A percentile compares a stretch with the other conserved stretches of the same genome.
phyloP scores from a whole-genome alignment of 2,329 filamentous ascomycete genomes.

The Microdochium trichocladiopsis region DNA sequence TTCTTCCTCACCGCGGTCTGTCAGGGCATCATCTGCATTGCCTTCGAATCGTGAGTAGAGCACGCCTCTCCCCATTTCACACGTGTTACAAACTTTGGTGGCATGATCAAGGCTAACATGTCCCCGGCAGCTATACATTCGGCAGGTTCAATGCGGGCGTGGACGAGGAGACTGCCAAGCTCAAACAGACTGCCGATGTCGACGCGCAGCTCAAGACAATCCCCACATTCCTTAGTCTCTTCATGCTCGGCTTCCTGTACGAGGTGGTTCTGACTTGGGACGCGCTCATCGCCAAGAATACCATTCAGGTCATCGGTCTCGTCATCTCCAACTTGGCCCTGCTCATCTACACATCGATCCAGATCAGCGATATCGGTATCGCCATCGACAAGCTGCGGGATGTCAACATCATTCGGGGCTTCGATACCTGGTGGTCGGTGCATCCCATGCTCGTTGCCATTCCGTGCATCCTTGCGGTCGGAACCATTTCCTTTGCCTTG shows the following conservation, averaged over 20 bases:
- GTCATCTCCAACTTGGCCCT: conserved; percentile 89
- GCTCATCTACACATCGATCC: conserved; percentile 86
- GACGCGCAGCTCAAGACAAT: conserved; percentile 62
- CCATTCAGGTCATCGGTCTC: conserved; percentile 94
- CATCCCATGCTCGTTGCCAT: conserved; percentile 77
- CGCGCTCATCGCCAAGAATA: conserved; percentile 90
- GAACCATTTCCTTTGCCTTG: conserved; percentile 65
- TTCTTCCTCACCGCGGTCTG: conserved; percentile 69
- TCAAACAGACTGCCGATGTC: too few relatives aligned
- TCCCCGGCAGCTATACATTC: conserved; percentile 79
- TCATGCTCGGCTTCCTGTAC: conserved; percentile 96
- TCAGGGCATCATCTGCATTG: conserved; percentile 75
- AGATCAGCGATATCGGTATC: conserved; percentile 81
- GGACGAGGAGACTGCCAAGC: too few relatives aligned
- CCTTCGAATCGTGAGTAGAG: conserved; percentile 83
- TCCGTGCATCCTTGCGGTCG: conserved; percentile 73
- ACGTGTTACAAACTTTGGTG: too few relatives aligned
- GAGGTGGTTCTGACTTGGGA: conserved; percentile 87
- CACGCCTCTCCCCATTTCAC: too few relatives aligned
- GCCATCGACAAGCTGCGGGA: conserved; percentile 53
- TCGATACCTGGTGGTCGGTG: conserved; percentile 60
- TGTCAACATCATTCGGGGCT: conserved; percentile 33
- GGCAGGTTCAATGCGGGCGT: conserved; percentile 74
- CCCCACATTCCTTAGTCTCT: conserved; percentile 89
- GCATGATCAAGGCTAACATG: too few relatives aligned